Conservation (phyloP, 2,329 filamentous ascomycete genomes). For the Fulvia fulva region DNA sequence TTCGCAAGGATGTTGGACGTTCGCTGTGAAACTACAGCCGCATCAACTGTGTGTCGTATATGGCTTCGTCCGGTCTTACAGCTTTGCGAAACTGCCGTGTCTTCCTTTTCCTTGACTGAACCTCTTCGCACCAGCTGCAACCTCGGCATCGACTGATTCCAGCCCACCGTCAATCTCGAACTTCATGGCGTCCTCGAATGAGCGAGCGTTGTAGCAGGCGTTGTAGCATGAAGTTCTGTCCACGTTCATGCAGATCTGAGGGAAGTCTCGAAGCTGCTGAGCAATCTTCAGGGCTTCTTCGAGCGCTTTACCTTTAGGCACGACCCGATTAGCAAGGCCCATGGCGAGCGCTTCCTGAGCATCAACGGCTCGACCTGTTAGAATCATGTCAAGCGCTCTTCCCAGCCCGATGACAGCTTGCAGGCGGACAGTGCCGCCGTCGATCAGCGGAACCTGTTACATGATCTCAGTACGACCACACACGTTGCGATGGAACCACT, state of each 20-base stretch:
- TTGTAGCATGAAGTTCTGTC: conserved; percentile 51
- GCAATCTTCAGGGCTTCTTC: conserved; percentile 49
- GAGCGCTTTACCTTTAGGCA: conserved; percentile 48
- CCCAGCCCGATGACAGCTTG: conserved; percentile 51
- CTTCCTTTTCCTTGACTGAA: conserved; percentile 41
- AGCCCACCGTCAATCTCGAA: conserved; percentile 47
- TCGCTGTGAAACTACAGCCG: too few relatives aligned
- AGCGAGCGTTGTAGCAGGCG: conserved; percentile 46
- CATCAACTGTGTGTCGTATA: too few relatives aligned
- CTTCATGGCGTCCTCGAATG: conserved; percentile 49
- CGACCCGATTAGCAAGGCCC: conserved; percentile 52
- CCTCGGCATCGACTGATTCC: conserved; percentile 43
- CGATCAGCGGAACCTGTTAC: conserved; percentile 42
- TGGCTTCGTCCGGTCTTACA: too few relatives aligned
- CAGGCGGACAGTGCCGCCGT: conserved; percentile 51
- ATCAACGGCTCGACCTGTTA: conserved; percentile 49
- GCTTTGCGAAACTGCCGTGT: conserved; percentile 32
- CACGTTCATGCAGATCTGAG: conserved; percentile 50
- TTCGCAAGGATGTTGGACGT: too few relatives aligned
- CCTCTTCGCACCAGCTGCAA: conserved; percentile 39
- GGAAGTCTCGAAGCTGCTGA: conserved; percentile 46
- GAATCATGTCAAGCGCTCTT: conserved; percentile 54
- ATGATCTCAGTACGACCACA: neutral
- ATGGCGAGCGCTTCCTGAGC: conserved; percentile 51
- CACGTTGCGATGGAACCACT: neutral